phyloP scores from a whole-genome alignment of 2,329 filamentous ascomycete species.

The Shiraia sp. region DNA sequence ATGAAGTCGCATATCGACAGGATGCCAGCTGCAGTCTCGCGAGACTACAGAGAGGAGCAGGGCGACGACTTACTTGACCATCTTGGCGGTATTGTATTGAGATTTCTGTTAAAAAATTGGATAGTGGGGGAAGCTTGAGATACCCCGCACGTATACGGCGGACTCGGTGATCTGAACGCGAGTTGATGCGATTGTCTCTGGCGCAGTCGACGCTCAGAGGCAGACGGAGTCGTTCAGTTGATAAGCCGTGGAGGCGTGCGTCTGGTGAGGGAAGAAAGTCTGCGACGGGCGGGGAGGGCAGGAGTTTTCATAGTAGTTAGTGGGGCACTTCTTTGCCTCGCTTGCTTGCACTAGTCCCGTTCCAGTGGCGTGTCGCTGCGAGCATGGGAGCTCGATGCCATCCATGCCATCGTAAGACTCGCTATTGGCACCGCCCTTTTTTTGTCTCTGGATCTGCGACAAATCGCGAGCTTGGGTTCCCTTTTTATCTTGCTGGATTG shows the following conservation, averaged over 20 bases:
- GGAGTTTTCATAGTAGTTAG: conserved; percentile 8
- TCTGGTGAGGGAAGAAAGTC: conserved; percentile 17
- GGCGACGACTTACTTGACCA: conserved; percentile 90
- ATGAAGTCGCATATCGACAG: neutral
- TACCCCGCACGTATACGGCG: conserved; percentile 43
- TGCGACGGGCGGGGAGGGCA: conserved; percentile 13
- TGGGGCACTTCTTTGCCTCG: neutral
- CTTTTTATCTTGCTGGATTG: neutral
- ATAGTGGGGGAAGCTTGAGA: conserved; percentile 30
- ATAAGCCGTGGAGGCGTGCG: conserved; percentile 28
- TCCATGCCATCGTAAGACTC: neutral
- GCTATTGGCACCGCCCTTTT: conserved; percentile 15
- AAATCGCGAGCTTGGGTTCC: neutral
- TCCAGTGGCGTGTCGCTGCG: neutral
- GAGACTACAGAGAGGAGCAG: conserved; percentile 1
- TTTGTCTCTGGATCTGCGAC: neutral
- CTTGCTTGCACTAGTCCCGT: neutral
- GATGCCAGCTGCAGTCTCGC: conserved; percentile 1
- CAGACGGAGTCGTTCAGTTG: conserved; percentile 27
- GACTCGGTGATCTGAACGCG: conserved; percentile 23
- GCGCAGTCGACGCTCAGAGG: conserved; percentile 34
- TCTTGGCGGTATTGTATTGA: conserved; percentile 77
- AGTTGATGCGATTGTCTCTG: conserved; percentile 36
- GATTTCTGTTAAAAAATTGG: conserved; percentile 43
- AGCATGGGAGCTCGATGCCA: too few species aligned